Evolutionary conservation across 192 early-diverging fungal species (phyloP).

Genomic region (Entophlyctis luteolus): DNA sequence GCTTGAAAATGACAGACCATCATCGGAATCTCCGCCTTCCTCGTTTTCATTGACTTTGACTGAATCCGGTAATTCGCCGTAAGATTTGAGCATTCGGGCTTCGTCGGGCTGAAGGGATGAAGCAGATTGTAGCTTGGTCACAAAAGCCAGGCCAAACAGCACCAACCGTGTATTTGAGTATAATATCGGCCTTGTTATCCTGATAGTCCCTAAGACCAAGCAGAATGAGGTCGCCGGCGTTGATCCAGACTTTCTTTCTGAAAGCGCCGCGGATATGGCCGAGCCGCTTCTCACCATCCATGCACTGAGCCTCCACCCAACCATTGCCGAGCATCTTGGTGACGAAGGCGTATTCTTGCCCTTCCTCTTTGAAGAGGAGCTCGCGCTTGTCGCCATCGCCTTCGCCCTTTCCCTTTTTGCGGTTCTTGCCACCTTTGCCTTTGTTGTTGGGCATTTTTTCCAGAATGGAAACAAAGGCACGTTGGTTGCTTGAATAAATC

Average conservation of each 20-base stretch:
- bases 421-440: slow-evolving; percentile 81
- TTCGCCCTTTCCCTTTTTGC: slow-evolving; percentile 90
- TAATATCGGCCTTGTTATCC: slow-evolving; percentile 89
- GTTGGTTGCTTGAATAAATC: no score
- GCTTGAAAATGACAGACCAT: no score
- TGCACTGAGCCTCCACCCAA: slow-evolving; percentile 83
- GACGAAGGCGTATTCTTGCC: slow-evolving; percentile 95
- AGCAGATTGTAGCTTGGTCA: no score
- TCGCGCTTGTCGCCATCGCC: slow-evolving; percentile 93
- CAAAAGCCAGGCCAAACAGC: no score
- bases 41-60: slow-evolving; percentile 83
- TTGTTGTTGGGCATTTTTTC: slow-evolving; percentile 88
- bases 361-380: slow-evolving; percentile 94
- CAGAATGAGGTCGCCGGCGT: slow-evolving; percentile 84
- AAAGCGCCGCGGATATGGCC: slow-evolving; percentile 96
- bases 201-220: slow-evolving; percentile 88
- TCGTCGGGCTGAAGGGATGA: slow-evolving; percentile 73
- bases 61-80: slow-evolving; percentile 91
- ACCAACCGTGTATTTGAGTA: slow-evolving; percentile 85
- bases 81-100: slow-evolving; percentile 84
- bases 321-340: slow-evolving; percentile 89
- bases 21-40: slow-evolving; percentile 39
- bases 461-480: no score
- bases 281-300: slow-evolving; percentile 83
- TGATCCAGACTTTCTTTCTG: slow-evolving; percentile 94